Conservation (phyloP, 2,329 filamentous ascomycete genomes). For the Colletotrichum gloeosporioides region DNA sequence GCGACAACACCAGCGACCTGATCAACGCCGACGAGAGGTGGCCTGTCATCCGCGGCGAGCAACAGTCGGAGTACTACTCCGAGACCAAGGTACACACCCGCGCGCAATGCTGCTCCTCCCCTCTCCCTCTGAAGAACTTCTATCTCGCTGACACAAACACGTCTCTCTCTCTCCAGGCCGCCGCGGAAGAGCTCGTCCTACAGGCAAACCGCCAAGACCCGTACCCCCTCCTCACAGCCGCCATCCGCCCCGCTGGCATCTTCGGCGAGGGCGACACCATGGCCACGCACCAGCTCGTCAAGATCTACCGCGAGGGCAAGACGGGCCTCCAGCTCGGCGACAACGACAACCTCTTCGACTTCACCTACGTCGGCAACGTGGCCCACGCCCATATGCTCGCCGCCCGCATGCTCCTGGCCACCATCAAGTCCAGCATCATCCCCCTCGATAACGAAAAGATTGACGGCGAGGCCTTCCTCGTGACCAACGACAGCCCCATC, state of each 20-base stretch:
- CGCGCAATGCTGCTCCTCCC: neutral
- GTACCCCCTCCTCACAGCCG: conserved; percentile 70
- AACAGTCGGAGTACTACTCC: conserved; percentile 84
- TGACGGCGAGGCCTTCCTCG: conserved; percentile 86
- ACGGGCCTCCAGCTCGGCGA: conserved; percentile 82
- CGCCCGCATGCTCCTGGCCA: conserved; percentile 70
- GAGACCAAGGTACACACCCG: conserved; percentile 75
- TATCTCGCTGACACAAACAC: neutral
- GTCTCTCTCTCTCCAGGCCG: conserved; percentile 52
- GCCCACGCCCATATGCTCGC: conserved; percentile 85
- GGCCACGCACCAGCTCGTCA: conserved; percentile 74
- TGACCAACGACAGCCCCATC: conserved; percentile 87
- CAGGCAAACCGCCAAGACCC: conserved; percentile 69
- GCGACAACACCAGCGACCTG: conserved; percentile 80
- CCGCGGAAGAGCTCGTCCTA: conserved; percentile 83
- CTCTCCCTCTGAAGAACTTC: neutral
- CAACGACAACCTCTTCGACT: conserved; percentile 68
- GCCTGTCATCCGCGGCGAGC: conserved; percentile 74
- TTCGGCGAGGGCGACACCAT: conserved; percentile 90
- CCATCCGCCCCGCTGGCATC: conserved; percentile 87
- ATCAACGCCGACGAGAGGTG: conserved; percentile 85
- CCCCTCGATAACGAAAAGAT: conserved; percentile 76
- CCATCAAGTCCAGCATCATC: conserved; percentile 54
- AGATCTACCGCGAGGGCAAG: conserved; percentile 70
- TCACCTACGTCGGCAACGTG: conserved; percentile 69